Percentiles rank a stretch among this genome's conserved stretches.
Evolutionary conservation across 2,329 filamentous ascomycete species (phyloP).

Genomic region (Stromatinia cepivora): DNA sequence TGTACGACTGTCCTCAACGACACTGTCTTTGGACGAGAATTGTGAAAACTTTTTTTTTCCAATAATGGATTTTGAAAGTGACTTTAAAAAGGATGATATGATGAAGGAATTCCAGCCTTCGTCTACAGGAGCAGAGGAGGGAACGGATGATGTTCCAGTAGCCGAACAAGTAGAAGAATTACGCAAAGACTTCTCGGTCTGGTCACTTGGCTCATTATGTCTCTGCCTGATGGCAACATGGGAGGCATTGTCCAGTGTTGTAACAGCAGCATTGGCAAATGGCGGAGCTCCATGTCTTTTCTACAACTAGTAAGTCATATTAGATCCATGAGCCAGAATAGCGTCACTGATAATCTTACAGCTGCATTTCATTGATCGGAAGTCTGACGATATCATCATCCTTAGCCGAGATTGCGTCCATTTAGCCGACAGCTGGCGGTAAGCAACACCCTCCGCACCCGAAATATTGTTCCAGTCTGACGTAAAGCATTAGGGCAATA

Average conservation of each 20-base stretch:
- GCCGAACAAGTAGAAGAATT: constrained; percentile 32
- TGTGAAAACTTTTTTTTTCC: not conserved
- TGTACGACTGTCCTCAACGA: not conserved
- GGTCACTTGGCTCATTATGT: constrained; percentile 45
- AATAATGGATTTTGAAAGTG: not conserved
- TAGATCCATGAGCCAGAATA: not conserved
- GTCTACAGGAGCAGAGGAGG: not conserved
- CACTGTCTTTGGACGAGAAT: not conserved
- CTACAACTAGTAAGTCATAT: constrained; percentile 45
- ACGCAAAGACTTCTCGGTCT: constrained; percentile 44
- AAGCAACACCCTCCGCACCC: not conserved
- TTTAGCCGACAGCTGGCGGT: constrained; percentile 41
- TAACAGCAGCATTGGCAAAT: constrained; percentile 47
- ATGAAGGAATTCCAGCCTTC: not conserved
- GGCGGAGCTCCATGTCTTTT: constrained; percentile 51
- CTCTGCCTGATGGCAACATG: constrained; percentile 21
- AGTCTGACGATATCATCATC: constrained; percentile 45
- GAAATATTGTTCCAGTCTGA: not conserved
- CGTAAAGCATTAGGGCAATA: constrained; percentile 48
- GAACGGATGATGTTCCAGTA: not conserved
- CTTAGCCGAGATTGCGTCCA: constrained; percentile 48
- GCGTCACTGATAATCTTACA: constrained; percentile 27
- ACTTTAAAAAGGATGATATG: not conserved
- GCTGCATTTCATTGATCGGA: constrained; percentile 46
- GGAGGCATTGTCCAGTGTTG: constrained; percentile 41